Conservation (phyloP, 371 early-diverging fungal genomes). For the Rhizopus arrhizus region DNA sequence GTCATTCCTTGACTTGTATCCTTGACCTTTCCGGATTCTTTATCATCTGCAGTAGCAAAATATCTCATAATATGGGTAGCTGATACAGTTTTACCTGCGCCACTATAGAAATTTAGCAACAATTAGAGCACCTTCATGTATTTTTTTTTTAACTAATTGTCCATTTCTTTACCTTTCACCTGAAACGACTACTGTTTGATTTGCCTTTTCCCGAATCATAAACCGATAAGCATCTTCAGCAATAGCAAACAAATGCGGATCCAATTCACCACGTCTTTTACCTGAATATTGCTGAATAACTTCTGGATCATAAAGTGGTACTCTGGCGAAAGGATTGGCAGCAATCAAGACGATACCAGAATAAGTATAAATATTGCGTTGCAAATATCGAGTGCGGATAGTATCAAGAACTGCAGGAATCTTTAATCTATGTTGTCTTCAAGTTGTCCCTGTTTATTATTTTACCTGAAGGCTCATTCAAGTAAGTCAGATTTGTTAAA, state of each 20-base stretch:
- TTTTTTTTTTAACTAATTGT: background rate
- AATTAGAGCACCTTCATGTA: background rate
- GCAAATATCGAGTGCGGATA: conserved; percentile 82
- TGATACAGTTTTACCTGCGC: conserved; percentile 95
- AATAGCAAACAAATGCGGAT: conserved; percentile 98
- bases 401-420: conserved; percentile 77
- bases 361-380: conserved; percentile 96
- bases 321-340: conserved; percentile 94
- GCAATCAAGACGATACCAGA: conserved; percentile 98
- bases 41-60: conserved; percentile 89
- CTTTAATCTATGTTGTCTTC: background rate
- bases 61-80: conserved; percentile 98
- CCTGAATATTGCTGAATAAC: conserved; percentile 92
- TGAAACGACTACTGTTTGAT: conserved; percentile 98
- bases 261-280: conserved; percentile 89
- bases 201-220: conserved; percentile 87
- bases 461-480: conserved; percentile 89
- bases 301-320: conserved; percentile 86
- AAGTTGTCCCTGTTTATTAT: background rate
- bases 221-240: conserved; percentile 96
- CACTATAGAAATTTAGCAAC: conserved; percentile 40
- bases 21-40: conserved; percentile 49
- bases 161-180: conserved; percentile 82
- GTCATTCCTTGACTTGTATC: conserved; percentile 59
- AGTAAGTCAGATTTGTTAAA: conserved; percentile 85